Evolutionary conservation across 306 rosid genomes (phyloP), one percentile per base, ranked within the genome.

Genomic region (Ziziphus jujuba): DNA sequence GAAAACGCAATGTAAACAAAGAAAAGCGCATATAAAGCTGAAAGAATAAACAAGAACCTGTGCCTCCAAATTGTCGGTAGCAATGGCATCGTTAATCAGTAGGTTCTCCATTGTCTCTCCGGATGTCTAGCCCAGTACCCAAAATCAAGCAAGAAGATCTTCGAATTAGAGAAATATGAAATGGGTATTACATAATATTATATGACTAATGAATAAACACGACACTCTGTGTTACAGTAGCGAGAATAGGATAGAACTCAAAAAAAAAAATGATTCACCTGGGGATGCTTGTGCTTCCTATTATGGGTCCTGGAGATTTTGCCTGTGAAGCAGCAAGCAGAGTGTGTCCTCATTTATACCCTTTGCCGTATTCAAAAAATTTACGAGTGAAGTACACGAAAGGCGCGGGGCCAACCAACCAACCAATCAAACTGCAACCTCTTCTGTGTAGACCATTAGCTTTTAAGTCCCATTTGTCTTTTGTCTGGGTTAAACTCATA

Each of bases 301-400:
- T 65, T 65, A n/a, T n/a, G 52, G 77, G 44, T 51, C 17, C 69
- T 65, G 53, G 72, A 59, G 47, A 23, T 58, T 78, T 55, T 71
- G 75, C 70, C 72, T 70, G 76, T 74, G 91, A 79, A 69, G 71
- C 80, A 71, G 75, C 79, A 81, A 36, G 64, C 28, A 54, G 52
- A 65, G 56, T 78, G 76, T 77, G 64, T 80, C 89, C 78, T 82
- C 90, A 82, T 85, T 79, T 87, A 84, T 50, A 87, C 63, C 0
- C 28, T 23, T n/a, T 21, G 62, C 64, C 22, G 40, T 34, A 59
- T 59, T 61, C 61, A 56, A 51, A 65, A 76, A 64, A 83, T 63
- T 85, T 80, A 79, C 5, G 75, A 85, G 95, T 91, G 80, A 81
- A 83, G 77, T 80, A 84, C 69, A 89, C 54, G 95, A 79, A 77